Percentiles rank a stretch among this genome's conserved stretches.
Evolutionary conservation across 148 eudicot species (phyloP).

Genomic region (Rhododendron kiyosumense): DNA sequence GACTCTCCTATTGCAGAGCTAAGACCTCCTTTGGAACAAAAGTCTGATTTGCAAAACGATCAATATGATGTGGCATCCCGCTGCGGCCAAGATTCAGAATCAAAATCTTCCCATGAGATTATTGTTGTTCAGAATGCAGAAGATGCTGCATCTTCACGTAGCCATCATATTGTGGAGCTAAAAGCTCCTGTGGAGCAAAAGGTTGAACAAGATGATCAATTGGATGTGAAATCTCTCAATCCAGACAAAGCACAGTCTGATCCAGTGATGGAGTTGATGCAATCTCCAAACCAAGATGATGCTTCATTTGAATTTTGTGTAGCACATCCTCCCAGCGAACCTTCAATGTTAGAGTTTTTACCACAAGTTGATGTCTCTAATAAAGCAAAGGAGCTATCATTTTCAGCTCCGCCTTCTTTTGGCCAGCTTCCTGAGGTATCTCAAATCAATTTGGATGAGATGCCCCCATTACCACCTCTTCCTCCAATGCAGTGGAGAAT

Average conservation of each 20-base stretch:
- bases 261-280: slow-evolving; percentile 12
- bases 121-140: not conserved
- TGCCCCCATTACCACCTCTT: slow-evolving; percentile 94
- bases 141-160: not conserved
- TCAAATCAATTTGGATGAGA: slow-evolving; percentile 43
- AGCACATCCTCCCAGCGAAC: slow-evolving; percentile 20
- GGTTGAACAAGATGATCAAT: slow-evolving; percentile 5
- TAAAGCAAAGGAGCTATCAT: slow-evolving; percentile 22
- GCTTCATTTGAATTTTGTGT: slow-evolving; percentile 17
- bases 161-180: not conserved
- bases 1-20: not conserved
- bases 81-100: slow-evolving; percentile 7
- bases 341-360: slow-evolving; percentile 21
- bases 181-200: slow-evolving; percentile 6
- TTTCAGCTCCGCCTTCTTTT: slow-evolving; percentile 25
- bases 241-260: slow-evolving; percentile 13
- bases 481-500: slow-evolving; percentile 97
- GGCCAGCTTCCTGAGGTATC: slow-evolving; percentile 31
- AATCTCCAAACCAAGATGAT: slow-evolving; percentile 16
- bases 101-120: slow-evolving; percentile 10
- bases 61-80: not conserved
- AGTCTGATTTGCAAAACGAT: not conserved
- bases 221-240: slow-evolving; percentile 1
- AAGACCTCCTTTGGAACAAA: slow-evolving; percentile 7
- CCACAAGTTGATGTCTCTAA: slow-evolving; percentile 20